phyloP scores from a whole-genome alignment of 2,329 filamentous ascomycete genomes.

The Aspergillus sp. region DNA sequence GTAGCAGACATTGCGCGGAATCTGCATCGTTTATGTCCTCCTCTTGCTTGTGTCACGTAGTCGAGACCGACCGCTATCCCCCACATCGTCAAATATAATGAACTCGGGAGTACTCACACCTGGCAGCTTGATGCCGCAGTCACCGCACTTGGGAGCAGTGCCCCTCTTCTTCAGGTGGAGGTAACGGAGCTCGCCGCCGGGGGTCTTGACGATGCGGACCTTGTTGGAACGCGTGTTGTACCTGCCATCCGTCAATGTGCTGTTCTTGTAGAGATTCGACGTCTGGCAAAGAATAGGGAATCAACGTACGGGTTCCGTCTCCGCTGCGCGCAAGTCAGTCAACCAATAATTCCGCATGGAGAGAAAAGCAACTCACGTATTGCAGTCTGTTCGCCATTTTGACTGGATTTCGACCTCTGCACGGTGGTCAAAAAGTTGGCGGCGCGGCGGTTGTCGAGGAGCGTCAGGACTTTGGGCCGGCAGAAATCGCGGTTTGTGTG shows the following conservation, averaged over 20 bases:
- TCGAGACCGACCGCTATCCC: no score
- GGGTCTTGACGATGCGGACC: slow-evolving; percentile 91
- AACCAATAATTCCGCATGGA: slow-evolving; percentile 3
- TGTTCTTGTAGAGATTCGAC: background rate
- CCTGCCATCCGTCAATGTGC: slow-evolving; percentile 43
- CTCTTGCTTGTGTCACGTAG: slow-evolving; percentile 7
- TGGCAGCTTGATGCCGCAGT: slow-evolving; percentile 95
- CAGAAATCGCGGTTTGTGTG: slow-evolving; percentile 38
- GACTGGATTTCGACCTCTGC: slow-evolving; percentile 36
- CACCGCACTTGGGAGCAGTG: slow-evolving; percentile 96
- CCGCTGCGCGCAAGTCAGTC: slow-evolving; percentile 44
- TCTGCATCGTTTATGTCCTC: slow-evolving; percentile 7
- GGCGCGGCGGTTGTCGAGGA: slow-evolving; percentile 25
- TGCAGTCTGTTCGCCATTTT: slow-evolving; percentile 46
- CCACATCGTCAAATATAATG: background rate
- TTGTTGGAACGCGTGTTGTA: slow-evolving; percentile 99
- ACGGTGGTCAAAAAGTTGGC: slow-evolving; percentile 34
- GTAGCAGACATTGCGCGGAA: slow-evolving; percentile 7
- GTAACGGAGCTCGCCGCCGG: slow-evolving; percentile 88
- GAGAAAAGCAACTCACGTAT: slow-evolving; percentile 30
- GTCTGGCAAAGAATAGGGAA: slow-evolving; percentile 8
- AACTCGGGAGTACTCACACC: slow-evolving; percentile 64
- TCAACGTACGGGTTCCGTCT: slow-evolving; percentile 68
- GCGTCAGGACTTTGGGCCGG: slow-evolving; percentile 34
- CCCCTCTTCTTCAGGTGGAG: slow-evolving; percentile 99